Percentiles rank a stretch among this genome's conserved stretches.
Conservation (phyloP, 2,329 filamentous ascomycete genomes). For the Pestalotiopsis sp. region DNA sequence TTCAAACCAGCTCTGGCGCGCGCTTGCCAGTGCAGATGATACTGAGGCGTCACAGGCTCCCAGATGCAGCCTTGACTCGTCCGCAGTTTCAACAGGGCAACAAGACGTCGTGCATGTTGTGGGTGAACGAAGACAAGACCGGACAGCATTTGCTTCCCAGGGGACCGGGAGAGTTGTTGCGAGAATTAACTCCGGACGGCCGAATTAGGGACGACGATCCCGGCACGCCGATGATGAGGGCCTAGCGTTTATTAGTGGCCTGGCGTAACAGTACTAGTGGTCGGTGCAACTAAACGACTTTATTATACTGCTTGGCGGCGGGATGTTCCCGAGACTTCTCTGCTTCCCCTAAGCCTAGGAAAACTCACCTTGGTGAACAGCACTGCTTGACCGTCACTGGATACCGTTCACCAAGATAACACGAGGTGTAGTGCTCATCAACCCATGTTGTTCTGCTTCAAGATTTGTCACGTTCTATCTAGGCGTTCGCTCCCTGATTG, state of each 20-base stretch:
- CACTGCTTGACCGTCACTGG: too few relatives aligned
- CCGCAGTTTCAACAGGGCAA: slow-evolving; percentile 1
- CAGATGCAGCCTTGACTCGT: background rate
- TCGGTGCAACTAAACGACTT: too few relatives aligned
- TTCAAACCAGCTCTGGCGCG: slow-evolving; percentile 6
- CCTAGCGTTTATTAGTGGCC: background rate
- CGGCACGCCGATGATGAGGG: background rate
- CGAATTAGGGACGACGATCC: background rate
- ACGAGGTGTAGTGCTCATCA: too few relatives aligned
- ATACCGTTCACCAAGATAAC: too few relatives aligned
- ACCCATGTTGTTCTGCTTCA: too few relatives aligned
- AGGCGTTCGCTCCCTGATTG: too few relatives aligned
- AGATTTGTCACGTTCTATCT: too few relatives aligned
- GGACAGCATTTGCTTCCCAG: background rate
- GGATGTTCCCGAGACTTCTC: too few relatives aligned
- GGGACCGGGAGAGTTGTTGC: background rate
- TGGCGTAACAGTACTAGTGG: background rate
- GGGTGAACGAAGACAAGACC: slow-evolving; percentile 12
- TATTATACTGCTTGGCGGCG: too few relatives aligned
- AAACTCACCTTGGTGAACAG: too few relatives aligned
- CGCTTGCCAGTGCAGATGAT: slow-evolving; percentile 11
- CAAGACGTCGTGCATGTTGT: slow-evolving; percentile 9
- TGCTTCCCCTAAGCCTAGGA: too few relatives aligned
- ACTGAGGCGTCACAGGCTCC: background rate
- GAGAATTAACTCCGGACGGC: background rate